Percentiles rank a stretch among this genome's conserved stretches.
phyloP scores from a whole-genome alignment of 2,329 filamentous ascomycete species.

The Fusarium verrucosum region DNA sequence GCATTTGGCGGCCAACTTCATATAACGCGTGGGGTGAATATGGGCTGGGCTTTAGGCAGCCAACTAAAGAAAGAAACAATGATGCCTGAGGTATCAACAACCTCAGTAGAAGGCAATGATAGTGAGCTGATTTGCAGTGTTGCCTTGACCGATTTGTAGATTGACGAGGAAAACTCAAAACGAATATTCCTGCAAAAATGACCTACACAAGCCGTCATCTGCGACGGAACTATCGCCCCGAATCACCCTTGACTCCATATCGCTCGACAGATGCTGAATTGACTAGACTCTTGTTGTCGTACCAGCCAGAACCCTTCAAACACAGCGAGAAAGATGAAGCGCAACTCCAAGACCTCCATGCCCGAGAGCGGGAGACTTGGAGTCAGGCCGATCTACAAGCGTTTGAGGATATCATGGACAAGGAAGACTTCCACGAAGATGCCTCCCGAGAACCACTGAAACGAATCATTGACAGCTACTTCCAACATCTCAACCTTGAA shows the following conservation, averaged over 20 bases:
- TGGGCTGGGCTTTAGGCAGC: not conserved
- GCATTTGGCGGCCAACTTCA: not conserved
- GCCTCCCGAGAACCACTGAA: too few species aligned
- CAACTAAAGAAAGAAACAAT: not conserved
- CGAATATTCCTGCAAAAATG: too few species aligned
- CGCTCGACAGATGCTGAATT: too few species aligned
- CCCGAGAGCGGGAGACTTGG: not conserved
- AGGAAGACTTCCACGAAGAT: not conserved
- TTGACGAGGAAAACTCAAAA: too few species aligned
- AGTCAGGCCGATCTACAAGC: not conserved
- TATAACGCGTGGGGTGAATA: too few species aligned
- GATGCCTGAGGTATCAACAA: not conserved
- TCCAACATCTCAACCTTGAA: not conserved
- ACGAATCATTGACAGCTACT: not conserved
- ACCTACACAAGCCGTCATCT: too few species aligned
- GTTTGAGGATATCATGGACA: not conserved
- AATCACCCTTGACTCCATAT: too few species aligned
- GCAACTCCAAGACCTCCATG: not conserved
- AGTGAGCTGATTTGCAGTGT: too few species aligned
- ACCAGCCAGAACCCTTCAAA: not conserved
- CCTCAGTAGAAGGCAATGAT: too few species aligned
- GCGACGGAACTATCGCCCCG: too few species aligned
- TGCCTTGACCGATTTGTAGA: too few species aligned
- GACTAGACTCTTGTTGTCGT: too few species aligned
- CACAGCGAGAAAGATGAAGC: not conserved